These are phyloP conservation scores for Kluyveromyces dobzhanskii DNA, from an alignment of 805 yeast species.

Conservation along the genomic window DNA sequence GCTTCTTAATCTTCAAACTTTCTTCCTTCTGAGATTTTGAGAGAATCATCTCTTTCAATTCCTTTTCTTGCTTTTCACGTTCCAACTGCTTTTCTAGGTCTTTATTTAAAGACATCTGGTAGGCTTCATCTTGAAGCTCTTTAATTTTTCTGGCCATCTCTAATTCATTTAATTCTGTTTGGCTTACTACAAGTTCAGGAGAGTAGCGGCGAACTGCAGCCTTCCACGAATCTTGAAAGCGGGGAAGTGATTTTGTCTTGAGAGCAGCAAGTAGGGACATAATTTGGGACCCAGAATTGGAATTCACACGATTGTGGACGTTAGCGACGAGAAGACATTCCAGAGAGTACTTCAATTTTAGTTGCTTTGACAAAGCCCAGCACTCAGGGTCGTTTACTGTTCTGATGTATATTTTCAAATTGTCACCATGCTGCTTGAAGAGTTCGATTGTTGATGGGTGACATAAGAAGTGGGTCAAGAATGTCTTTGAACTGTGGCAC, in stretches of 20 bases:
- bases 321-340: conserved; percentile 44
- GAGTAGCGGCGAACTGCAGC: conserved; percentile 45
- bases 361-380: conserved; percentile 51
- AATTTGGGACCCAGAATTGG: conserved; percentile 25
- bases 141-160: conserved; percentile 49
- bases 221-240: conserved; percentile 31
- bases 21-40: conserved; percentile 8
- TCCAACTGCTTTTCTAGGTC: conserved; percentile 48
- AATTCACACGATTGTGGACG: conserved; percentile 40
- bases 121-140: conserved; percentile 61
- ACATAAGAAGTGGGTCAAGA: conserved; percentile 39
- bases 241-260: conserved; percentile 23
- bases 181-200: conserved; percentile 52
- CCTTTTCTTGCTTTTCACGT: conserved; percentile 25
- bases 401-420: conserved; percentile 55
- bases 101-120: conserved; percentile 46
- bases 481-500: conserved; percentile 26
- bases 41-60: conserved; percentile 3
- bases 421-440: conserved; percentile 29
- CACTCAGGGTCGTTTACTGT: conserved; percentile 57
- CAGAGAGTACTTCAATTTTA: conserved; percentile 48
- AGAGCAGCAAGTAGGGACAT: conserved; percentile 29
- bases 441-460: conserved; percentile 36
- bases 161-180: conserved; percentile 52
- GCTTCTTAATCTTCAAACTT: conserved; percentile 11